These are phyloP conservation scores for Ilyonectria destructans DNA, from an alignment of 2,329 filamentous ascomycete genomes.

Conservation along the genomic window DNA sequence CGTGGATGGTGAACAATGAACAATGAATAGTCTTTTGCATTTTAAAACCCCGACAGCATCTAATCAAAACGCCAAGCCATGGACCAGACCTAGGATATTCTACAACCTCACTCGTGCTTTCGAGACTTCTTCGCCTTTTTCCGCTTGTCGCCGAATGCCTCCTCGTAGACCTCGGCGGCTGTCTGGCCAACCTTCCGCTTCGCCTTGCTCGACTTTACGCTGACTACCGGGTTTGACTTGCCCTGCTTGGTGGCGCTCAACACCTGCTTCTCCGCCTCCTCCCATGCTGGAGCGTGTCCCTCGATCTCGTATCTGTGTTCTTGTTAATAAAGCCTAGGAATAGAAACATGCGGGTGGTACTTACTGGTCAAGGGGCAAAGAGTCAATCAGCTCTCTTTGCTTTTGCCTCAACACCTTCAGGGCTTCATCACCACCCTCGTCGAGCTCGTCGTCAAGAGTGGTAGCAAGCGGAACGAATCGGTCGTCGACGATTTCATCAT, in stretches of 20 bases:
- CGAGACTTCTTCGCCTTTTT: conserved; percentile 69
- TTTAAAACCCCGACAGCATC: conserved; percentile 19
- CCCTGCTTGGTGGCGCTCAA: conserved; percentile 69
- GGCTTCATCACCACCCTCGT: conserved; percentile 86
- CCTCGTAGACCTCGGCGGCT: conserved; percentile 75
- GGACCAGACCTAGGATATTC: conserved; percentile 41
- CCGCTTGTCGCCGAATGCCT: conserved; percentile 71
- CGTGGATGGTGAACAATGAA: neutral
- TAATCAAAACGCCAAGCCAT: conserved; percentile 48
- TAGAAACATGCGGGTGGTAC: conserved; percentile 23
- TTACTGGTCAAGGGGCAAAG: conserved; percentile 85
- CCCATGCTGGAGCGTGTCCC: conserved; percentile 74
- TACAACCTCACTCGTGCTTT: conserved; percentile 49
- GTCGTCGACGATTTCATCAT: conserved; percentile 77
- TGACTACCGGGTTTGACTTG: conserved; percentile 77
- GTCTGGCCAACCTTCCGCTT: conserved; percentile 81
- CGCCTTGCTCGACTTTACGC: conserved; percentile 83
- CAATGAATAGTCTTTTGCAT: conserved; percentile 16
- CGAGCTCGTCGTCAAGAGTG: conserved; percentile 85
- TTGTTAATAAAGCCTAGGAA: conserved; percentile 16
- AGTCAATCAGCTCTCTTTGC: conserved; percentile 91
- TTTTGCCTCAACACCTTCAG: conserved; percentile 81
- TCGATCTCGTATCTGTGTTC: conserved; percentile 75
- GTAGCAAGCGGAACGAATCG: conserved; percentile 81
- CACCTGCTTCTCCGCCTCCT: conserved; percentile 84